Evolutionary conservation across 441 rosid genomes (phyloP).

Genomic region (Pelargonium exstipulatum): DNA sequence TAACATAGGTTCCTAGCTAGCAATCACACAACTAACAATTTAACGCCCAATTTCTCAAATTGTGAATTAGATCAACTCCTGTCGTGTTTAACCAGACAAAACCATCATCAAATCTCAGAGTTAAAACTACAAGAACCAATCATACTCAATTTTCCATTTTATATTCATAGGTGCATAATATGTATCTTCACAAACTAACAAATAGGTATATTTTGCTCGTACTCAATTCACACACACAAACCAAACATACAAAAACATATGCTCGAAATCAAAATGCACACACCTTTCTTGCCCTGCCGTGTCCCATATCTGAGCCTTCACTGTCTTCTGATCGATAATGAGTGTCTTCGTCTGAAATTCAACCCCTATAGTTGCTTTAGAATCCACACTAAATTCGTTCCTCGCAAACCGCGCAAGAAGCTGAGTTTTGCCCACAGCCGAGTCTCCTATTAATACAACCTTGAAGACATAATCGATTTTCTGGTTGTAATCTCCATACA

Average conservation of each 20-base stretch:
- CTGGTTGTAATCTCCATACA: constrained; percentile 21
- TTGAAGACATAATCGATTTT: constrained; percentile 24
- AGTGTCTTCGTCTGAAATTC: constrained; percentile 27
- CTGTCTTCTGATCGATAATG: constrained; percentile 19
- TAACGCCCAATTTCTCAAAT: background rate
- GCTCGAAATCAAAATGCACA: background rate
- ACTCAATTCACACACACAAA: background rate
- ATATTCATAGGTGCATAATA: too few relatives aligned
- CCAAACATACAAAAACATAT: background rate
- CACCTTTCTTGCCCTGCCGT: constrained; percentile 27
- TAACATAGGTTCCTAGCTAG: background rate
- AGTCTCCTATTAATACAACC: constrained; percentile 23
- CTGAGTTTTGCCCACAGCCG: constrained; percentile 25
- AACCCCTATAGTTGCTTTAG: constrained; percentile 24
- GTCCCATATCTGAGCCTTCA: constrained; percentile 28
- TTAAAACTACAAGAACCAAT: background rate
- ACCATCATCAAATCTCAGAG: background rate
- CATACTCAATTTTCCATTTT: background rate
- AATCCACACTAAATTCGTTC: constrained; percentile 23
- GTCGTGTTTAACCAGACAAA: too few relatives aligned
- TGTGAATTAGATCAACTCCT: background rate
- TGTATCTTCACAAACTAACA: background rate
- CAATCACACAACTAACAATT: background rate
- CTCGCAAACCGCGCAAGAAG: constrained; percentile 22
- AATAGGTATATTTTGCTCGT: background rate